phyloP scores from a whole-genome alignment of 768 basidiomycete species.

The Boletus rubropictus region DNA sequence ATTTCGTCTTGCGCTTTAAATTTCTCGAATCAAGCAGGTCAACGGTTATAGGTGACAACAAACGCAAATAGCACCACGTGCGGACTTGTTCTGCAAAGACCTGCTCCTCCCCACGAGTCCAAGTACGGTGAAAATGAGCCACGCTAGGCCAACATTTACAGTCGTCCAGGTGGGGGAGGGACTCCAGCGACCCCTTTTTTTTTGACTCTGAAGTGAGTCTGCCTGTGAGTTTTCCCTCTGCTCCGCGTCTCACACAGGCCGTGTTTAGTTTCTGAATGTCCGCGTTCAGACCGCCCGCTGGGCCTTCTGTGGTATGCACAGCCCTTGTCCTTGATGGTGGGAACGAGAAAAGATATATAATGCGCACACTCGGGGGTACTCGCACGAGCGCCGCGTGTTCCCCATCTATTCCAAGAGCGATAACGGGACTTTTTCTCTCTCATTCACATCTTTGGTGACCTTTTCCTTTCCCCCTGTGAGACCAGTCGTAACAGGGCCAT shows the following conservation, averaged over 20 bases:
- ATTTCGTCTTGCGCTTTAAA: slow-evolving; percentile 36
- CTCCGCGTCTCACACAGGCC: not conserved
- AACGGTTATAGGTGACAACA: slow-evolving; percentile 11
- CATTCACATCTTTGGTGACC: not conserved
- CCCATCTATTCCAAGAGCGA: slow-evolving; percentile 5
- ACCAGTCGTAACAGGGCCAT: not conserved
- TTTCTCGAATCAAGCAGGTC: slow-evolving; percentile 9
- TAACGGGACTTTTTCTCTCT: not conserved
- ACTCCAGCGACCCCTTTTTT: too few relatives aligned
- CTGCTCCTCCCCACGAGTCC: too few relatives aligned
- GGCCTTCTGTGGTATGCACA: not conserved
- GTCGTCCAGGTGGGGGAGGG: too few relatives aligned
- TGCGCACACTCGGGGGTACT: not conserved
- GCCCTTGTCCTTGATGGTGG: not conserved
- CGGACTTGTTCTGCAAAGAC: too few relatives aligned
- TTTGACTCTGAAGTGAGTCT: too few relatives aligned
- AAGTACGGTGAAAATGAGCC: too few relatives aligned
- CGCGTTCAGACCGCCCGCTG: not conserved
- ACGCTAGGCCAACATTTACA: too few relatives aligned
- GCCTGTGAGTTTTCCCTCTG: not conserved
- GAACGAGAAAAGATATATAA: not conserved
- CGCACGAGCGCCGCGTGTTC: not conserved
- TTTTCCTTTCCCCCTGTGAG: not conserved
- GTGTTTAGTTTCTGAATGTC: too few relatives aligned
- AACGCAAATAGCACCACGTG: slow-evolving; percentile 13